Percentiles rank a stretch among this genome's conserved stretches.
Evolutionary conservation across 495 filamentous ascomycete species (phyloP).

Genomic region (Xylaria telfairii): DNA sequence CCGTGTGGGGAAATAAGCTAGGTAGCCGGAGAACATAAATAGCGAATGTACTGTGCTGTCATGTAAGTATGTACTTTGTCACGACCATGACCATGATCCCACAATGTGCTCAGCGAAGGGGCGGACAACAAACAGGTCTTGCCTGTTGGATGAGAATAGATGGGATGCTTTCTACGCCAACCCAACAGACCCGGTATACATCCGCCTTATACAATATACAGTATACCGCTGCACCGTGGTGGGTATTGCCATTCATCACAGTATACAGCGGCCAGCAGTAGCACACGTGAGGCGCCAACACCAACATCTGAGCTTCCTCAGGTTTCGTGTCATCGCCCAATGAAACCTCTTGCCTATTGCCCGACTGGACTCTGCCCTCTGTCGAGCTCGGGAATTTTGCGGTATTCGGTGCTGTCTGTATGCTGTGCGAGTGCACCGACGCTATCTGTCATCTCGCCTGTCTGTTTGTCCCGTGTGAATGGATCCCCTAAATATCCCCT

Average conservation of each 20-base stretch:
- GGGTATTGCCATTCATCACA: neutral
- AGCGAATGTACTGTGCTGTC: neutral
- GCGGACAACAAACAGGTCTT: neutral
- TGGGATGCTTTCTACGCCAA: neutral
- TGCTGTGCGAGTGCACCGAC: constrained; percentile 7
- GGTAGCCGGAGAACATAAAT: neutral
- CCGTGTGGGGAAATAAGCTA: constrained; percentile 20
- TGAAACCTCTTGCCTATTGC: neutral
- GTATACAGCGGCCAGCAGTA: too few relatives aligned
- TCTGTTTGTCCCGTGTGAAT: constrained; percentile 24
- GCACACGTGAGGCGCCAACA: neutral
- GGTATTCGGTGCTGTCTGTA: neutral
- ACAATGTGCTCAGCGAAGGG: neutral
- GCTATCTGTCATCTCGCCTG: constrained; percentile 15
- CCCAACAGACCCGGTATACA: neutral
- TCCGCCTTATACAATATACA: constrained; percentile 2
- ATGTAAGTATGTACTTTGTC: too few relatives aligned
- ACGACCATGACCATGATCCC: neutral
- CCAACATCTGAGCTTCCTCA: neutral
- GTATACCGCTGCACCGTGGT: neutral
- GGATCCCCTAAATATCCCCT: constrained; percentile 15
- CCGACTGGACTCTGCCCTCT: neutral
- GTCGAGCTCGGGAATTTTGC: constrained; percentile 11
- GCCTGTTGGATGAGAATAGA: neutral
- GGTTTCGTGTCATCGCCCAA: constrained; percentile 12